Evolutionary conservation across 306 rosid species (phyloP).

Genomic region (Casuarina cunninghamiana): DNA sequence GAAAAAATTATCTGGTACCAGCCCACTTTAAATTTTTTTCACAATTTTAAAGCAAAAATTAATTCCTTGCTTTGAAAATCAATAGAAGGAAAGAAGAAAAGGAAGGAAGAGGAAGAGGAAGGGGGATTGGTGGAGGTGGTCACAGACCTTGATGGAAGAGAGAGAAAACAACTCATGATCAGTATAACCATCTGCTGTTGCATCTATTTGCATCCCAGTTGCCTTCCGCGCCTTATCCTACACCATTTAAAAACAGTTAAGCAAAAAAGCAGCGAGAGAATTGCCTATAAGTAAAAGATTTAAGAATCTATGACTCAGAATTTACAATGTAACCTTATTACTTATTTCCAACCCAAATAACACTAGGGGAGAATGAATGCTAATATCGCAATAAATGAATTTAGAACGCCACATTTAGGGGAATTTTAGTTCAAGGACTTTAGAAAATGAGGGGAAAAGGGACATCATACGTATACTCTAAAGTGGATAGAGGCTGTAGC

Average conservation of each 20-base stretch:
- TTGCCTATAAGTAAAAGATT: not conserved
- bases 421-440: not conserved
- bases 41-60: not conserved
- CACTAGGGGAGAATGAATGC: not conserved
- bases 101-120: not conserved
- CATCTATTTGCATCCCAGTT: slow-evolving; percentile 85
- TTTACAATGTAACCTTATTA: not conserved
- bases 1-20: not conserved
- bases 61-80: slow-evolving; percentile 2
- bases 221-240: slow-evolving; percentile 90
- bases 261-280: slow-evolving; percentile 21
- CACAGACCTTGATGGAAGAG: slow-evolving; percentile 79
- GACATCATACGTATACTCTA: not conserved
- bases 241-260: slow-evolving; percentile 22
- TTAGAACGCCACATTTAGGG: not conserved
- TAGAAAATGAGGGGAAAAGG: not conserved
- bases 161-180: slow-evolving; percentile 84
- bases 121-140: not conserved
- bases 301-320: not conserved
- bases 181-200: slow-evolving; percentile 60
- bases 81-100: not conserved
- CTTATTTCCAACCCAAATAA: not conserved
- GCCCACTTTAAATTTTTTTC: not conserved
- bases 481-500: not conserved
- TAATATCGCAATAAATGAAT: not conserved